Evolutionary conservation across 2,329 filamentous ascomycete species (phyloP), one percentile per base, ranked within the genome.

Genomic region (Plenodomus biglobosus): DNA sequence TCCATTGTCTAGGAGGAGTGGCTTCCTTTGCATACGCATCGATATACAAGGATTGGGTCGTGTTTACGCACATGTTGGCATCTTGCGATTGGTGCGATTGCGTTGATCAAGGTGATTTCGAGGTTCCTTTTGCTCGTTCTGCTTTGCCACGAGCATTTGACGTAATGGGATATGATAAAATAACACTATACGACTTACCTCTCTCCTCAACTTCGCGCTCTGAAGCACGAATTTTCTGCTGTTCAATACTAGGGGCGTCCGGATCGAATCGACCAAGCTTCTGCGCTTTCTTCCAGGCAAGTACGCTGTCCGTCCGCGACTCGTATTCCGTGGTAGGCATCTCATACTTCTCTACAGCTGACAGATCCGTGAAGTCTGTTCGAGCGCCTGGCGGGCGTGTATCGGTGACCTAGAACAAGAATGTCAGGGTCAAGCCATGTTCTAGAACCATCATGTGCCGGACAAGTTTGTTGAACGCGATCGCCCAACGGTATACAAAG

Each of bases 211-310:
- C 78, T 65, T 95, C 90, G 46, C 82, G 81, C 57, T 85, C 79
- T 36, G 86, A 80, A 34, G 85, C 85, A 15, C 82, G 80, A 48
- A 88, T 76, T 69, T 88, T 88, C 55, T 88, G 82, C 67, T 89
- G 80, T 68, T 91, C 86, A 18, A 87, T 82, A 51, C 79, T 83
- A 16, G 88, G 85, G 7, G 91, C 90, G 61, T 86, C 80, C 11
- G 94, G 94, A 68, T 97, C 90, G 74, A 99, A 99, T 30, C 94
- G 89, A 42, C 94, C 94, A n/a, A 97, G 83, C 70, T 95, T 92
- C 72, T 96, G 86, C n/a, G 85, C 78, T 75, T 89, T 92, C 76
- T 99, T 99, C 91, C 91, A 97, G 5, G 92, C 89, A 19, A 96
- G 82, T 13, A 99, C 94, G 3, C 88, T 92, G 73, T 96, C 90